These are phyloP conservation scores for Yamadazyma dushanensis DNA, from an alignment of 1,139 yeast genomes.

Conservation along the genomic window DNA sequence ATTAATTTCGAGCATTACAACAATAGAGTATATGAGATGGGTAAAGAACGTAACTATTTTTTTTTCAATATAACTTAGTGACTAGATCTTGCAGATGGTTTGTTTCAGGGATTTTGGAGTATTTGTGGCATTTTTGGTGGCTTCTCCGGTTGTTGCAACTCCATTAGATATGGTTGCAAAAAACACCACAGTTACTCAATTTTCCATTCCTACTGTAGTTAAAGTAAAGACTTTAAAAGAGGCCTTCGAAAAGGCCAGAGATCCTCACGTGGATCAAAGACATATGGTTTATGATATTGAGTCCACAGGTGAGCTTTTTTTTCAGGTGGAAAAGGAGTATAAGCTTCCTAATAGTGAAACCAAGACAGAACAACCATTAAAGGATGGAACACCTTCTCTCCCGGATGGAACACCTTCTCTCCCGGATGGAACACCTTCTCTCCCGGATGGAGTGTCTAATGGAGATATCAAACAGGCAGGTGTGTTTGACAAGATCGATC, in stretches of 20 bases:
- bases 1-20: conserved; percentile 2
- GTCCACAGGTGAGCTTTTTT: conserved; percentile 12
- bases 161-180: conserved; percentile 9
- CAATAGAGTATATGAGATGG: neutral
- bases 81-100: too few relatives aligned
- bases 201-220: conserved; percentile 2
- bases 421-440: conserved; percentile 4
- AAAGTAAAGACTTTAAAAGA: conserved; percentile 7
- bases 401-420: conserved; percentile 5
- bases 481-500: conserved; percentile 4
- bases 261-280: neutral
- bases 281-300: conserved; percentile 8
- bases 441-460: conserved; percentile 5
- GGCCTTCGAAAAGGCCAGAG: conserved; percentile 6
- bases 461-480: conserved; percentile 1
- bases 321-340: conserved; percentile 3
- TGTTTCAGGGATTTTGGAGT: too few relatives aligned
- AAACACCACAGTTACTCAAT: neutral
- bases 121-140: neutral
- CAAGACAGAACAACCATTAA: conserved; percentile 3
- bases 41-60: too few relatives aligned
- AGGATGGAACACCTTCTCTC: conserved; percentile 6
- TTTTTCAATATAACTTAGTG: too few relatives aligned
- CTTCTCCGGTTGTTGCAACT: neutral
- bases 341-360: neutral